These are phyloP conservation scores for Claviceps humidiphila DNA, from an alignment of 2,329 filamentous ascomycete species.

Conservation along the genomic window DNA sequence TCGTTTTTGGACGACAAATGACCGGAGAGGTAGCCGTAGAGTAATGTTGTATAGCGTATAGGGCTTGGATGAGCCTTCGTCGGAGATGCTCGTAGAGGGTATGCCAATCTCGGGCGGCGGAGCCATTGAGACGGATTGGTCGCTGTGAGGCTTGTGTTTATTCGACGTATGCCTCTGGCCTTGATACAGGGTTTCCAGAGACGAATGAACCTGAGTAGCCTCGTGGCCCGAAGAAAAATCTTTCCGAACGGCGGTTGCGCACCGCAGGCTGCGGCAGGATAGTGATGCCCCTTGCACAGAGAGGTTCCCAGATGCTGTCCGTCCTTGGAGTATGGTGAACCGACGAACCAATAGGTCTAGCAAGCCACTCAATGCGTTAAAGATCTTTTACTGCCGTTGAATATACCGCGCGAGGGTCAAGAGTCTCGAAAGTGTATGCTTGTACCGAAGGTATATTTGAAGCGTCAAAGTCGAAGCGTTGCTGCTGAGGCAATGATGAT, in stretches of 20 bases:
- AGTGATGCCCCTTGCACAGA: neutral
- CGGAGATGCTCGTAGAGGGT: slow-evolving; percentile 47
- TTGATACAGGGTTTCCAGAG: neutral
- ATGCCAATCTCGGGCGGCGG: slow-evolving; percentile 55
- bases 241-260: neutral
- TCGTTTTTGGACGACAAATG: slow-evolving; percentile 64
- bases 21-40: slow-evolving; percentile 61
- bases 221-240: too few relatives aligned
- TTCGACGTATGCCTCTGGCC: neutral
- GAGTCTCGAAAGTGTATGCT: neutral
- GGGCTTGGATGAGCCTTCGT: slow-evolving; percentile 41
- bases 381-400: too few relatives aligned
- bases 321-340: neutral
- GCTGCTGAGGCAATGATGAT: neutral
- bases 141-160: neutral
- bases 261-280: neutral
- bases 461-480: neutral
- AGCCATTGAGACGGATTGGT: slow-evolving; percentile 33
- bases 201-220: neutral
- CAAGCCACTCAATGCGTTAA: neutral
- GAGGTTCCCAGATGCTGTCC: neutral
- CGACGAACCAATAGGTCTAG: neutral
- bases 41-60: slow-evolving; percentile 71
- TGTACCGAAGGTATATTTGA: neutral
- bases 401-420: too few relatives aligned